Percentiles rank a stretch among this genome's conserved stretches.
phyloP scores from a whole-genome alignment of 306 rosid species.

The Glycine tomentella region DNA sequence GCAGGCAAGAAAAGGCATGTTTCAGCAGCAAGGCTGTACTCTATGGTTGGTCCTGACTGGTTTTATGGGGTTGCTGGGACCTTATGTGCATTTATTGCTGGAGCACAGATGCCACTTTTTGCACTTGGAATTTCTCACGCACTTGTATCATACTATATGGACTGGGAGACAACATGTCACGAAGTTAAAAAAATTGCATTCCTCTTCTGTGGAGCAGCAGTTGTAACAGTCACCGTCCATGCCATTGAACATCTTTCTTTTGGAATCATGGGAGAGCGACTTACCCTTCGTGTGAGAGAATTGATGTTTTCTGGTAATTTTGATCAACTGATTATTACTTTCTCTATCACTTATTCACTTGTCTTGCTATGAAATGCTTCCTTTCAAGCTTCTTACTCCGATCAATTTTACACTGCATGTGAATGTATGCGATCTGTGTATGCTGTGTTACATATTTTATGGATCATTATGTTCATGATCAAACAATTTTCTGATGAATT shows the following conservation, averaged over 20 bases:
- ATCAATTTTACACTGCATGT: slow-evolving; percentile 7
- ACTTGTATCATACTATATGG: slow-evolving; percentile 93
- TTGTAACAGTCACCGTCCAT: slow-evolving; percentile 77
- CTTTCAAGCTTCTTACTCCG: neutral
- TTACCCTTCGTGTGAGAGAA: slow-evolving; percentile 90
- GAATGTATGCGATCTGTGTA: neutral
- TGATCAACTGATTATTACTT: slow-evolving; percentile 16
- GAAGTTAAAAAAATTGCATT: slow-evolving; percentile 76
- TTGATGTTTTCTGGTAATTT: slow-evolving; percentile 82
- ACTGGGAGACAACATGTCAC: slow-evolving; percentile 84
- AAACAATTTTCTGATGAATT: slow-evolving; percentile 32
- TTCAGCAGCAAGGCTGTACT: slow-evolving; percentile 70
- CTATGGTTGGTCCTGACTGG: slow-evolving; percentile 95
- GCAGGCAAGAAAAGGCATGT: slow-evolving; percentile 56
- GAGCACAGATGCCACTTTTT: slow-evolving; percentile 97
- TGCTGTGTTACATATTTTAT: slow-evolving; percentile 19
- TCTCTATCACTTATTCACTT: neutral
- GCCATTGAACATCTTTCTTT: slow-evolving; percentile 86
- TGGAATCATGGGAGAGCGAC: slow-evolving; percentile 96
- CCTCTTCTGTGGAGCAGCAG: slow-evolving; percentile 77
- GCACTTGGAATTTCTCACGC: slow-evolving; percentile 97
- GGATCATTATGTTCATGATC: slow-evolving; percentile 32
- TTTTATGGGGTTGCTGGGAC: slow-evolving; percentile 78
- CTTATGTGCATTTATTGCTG: slow-evolving; percentile 79
- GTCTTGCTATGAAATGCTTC: slow-evolving; percentile 21